Base-by-base conservation (phyloP, 2,329 filamentous ascomycete species). In the Clathrospora elynae region DNA sequence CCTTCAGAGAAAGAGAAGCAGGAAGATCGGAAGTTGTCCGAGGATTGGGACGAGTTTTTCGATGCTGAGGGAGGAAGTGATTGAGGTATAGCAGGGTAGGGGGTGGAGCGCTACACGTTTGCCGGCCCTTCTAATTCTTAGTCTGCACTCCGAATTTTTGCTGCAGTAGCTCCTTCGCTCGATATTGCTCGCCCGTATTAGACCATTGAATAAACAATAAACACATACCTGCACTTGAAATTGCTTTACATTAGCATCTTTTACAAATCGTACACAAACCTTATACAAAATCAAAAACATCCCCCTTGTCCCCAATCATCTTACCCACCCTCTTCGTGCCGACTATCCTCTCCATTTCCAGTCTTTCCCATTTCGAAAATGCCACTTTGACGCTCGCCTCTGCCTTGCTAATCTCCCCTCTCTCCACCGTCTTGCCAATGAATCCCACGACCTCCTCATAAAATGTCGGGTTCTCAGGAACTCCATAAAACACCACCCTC, bases 281-380 rank as follows among this genome's bases (percentile, higher is more conserved):
- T 29, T 55, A 96, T 49, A 95, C 78, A 78, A 97, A 97, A 66
- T 96, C 91, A 80, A 97, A 99, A 1, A 88, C 93, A 79, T 97
- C 92, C 3, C 81, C 82, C 63, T 82, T 84, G 59, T 95, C 90
- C 49, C 79, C 81, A 42, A 96, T 75, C 90, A 99, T 93, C 67
- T 84, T 88, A 11, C 83, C 84, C 5, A 93, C 84, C 50, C 93
- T 81, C 72, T 86, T 82, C 2, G 81, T 88, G 1, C 93, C 93
- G 2, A 91, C 91, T 25, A 97, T 76, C 43, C 93, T 80, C 76
- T 99, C 93, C 59, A 97, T 72, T 75, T 88, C 91, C 73, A 97
- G 75, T 9, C 85, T 82, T 73, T 99, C 93, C 78, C 90, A 96
- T 69, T 84, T 90, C 6, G 88, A 92, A 66, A 97, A 97, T 51